phyloP scores from a whole-genome alignment of 495 filamentous ascomycete species.

The Articulospora tetracladia region DNA sequence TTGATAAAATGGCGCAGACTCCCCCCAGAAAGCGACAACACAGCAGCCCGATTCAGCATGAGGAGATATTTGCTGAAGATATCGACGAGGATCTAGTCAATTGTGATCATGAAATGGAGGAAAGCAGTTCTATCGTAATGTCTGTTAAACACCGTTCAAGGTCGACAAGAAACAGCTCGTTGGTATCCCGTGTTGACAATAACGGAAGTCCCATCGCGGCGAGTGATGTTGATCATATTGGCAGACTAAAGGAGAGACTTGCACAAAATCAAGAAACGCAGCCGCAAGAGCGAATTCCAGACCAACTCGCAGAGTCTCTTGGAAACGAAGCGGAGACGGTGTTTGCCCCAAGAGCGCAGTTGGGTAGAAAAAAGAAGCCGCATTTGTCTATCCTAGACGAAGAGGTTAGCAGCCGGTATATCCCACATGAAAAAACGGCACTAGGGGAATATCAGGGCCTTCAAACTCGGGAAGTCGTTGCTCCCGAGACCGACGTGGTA shows the following conservation, averaged over 20 bases:
- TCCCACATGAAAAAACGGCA: constrained; percentile 15
- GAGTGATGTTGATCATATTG: constrained; percentile 11
- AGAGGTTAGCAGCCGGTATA: constrained; percentile 11
- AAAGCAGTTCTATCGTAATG: neutral
- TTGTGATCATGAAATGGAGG: neutral
- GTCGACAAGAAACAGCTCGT: constrained; percentile 20
- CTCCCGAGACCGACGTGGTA: neutral
- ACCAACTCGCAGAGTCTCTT: neutral
- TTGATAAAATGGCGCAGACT: neutral
- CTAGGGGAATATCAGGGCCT: constrained; percentile 15
- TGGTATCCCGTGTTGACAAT: constrained; percentile 26
- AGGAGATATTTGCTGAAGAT: neutral
- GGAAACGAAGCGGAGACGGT: neutral
- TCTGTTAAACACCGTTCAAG: neutral
- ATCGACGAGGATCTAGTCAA: neutral
- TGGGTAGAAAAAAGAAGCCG: constrained; percentile 13
- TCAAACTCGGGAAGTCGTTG: constrained; percentile 7
- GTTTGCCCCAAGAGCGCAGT: constrained; percentile 14
- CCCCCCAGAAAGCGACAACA: constrained; percentile 12
- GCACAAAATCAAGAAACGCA: neutral
- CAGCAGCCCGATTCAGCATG: constrained; percentile 3
- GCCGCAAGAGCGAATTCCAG: neutral
- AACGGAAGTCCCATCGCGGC: constrained; percentile 30
- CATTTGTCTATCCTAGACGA: constrained; percentile 8
- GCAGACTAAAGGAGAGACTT: constrained; percentile 9